Percentiles rank a stretch among this genome's conserved stretches.
Evolutionary conservation across 1,284 basidiomycete genomes (phyloP).

Genomic region (Ustilago xerochloae): DNA sequence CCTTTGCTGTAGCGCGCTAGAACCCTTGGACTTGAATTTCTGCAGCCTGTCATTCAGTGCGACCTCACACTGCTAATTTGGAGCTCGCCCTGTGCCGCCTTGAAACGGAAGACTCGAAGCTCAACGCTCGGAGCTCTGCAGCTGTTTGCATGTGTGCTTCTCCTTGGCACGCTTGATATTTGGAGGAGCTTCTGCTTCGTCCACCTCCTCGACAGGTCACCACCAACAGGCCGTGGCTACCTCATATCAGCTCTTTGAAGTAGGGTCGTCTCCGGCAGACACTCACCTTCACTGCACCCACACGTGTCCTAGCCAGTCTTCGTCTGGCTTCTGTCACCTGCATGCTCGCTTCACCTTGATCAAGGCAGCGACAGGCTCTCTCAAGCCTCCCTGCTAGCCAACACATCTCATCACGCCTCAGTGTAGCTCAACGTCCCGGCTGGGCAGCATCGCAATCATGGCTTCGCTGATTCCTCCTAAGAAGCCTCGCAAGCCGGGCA

Average conservation of each 20-base stretch:
- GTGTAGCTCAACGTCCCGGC: neutral
- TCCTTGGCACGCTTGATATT: neutral
- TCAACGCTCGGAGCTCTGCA: neutral
- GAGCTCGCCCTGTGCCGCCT: neutral
- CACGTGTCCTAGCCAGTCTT: neutral
- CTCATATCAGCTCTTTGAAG: neutral
- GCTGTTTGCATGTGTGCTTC: neutral
- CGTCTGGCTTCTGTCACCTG: neutral
- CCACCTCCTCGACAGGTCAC: neutral
- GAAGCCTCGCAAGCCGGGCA: slow-evolving; percentile 55
- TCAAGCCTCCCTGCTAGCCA: neutral
- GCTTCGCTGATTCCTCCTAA: slow-evolving; percentile 65
- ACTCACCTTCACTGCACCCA: neutral
- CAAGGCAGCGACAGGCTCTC: slow-evolving; percentile 1
- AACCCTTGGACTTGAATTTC: neutral
- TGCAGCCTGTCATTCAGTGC: neutral
- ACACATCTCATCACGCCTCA: neutral
- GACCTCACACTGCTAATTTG: neutral
- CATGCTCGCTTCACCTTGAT: slow-evolving; percentile 1
- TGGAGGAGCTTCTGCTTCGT: neutral
- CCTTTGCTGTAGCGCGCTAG: slow-evolving; percentile 5
- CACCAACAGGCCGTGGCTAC: neutral
- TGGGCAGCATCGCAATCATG: slow-evolving; percentile 27
- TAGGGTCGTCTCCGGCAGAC: slow-evolving; percentile 12
- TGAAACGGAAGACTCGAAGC: neutral